phyloP scores from a whole-genome alignment of 345 rosid genomes.

The Geranium brycei region DNA sequence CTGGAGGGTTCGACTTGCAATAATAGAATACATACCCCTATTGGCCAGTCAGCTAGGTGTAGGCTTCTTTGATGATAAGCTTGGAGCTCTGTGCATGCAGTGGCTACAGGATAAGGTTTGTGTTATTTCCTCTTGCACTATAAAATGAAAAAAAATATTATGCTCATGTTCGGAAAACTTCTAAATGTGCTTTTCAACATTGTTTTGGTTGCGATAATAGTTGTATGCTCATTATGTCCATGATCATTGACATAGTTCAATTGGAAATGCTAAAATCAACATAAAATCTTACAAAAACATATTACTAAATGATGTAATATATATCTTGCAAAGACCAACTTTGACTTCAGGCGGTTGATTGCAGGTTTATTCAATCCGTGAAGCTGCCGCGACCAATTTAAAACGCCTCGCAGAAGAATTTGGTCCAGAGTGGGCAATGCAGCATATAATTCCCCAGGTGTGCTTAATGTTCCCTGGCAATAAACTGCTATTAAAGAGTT shows the following conservation, averaged over 20 bases:
- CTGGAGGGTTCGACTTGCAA: constrained; percentile 94
- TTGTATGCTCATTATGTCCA: background rate
- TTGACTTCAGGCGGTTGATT: constrained; percentile 1
- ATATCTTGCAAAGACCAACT: background rate
- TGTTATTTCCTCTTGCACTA: background rate
- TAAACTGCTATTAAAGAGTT: background rate
- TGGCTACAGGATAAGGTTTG: constrained; percentile 94
- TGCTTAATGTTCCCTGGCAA: constrained; percentile 7
- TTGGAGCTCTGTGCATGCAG: constrained; percentile 92
- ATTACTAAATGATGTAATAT: background rate
- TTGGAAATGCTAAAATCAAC: background rate
- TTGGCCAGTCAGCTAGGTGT: constrained; percentile 93
- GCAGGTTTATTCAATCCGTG: constrained; percentile 76
- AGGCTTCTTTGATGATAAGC: constrained; percentile 84
- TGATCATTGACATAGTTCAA: background rate
- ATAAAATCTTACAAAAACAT: too few species aligned
- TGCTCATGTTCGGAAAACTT: background rate
- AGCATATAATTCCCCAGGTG: constrained; percentile 78
- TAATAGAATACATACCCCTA: constrained; percentile 87
- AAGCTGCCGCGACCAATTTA: constrained; percentile 75
- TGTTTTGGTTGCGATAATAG: background rate
- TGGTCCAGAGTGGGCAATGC: constrained; percentile 88
- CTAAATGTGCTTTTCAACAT: background rate
- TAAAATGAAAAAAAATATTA: background rate
- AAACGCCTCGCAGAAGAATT: constrained; percentile 84